These are phyloP conservation scores for Lizonia empirigonia DNA, from an alignment of 2,329 filamentous ascomycete species.

Conservation along the genomic window DNA sequence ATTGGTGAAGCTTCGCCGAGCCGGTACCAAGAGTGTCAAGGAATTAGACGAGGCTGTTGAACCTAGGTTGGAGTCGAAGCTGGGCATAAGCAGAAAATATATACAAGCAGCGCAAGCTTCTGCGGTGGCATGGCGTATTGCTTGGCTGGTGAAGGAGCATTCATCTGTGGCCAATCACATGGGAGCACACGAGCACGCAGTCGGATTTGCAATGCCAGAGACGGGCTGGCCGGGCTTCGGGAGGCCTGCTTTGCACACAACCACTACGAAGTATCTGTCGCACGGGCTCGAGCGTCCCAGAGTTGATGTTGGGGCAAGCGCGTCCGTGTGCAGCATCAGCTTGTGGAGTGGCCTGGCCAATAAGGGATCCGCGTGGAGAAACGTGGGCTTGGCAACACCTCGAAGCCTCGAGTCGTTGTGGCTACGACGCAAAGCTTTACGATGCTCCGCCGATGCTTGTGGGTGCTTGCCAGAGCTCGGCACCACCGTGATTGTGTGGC, in stretches of 20 bases:
- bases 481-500: conserved; percentile 7
- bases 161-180: conserved; percentile 4
- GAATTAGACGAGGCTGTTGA: conserved; percentile 17
- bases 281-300: conserved; percentile 6
- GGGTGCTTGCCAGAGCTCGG: conserved; percentile 6
- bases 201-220: conserved; percentile 5
- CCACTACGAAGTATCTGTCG: conserved; percentile 1
- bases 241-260: conserved; percentile 6
- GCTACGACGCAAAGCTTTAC: conserved; percentile 12
- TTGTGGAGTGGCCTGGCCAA: conserved; percentile 1
- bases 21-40: conserved; percentile 25
- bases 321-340: conserved; percentile 10
- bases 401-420: neutral
- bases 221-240: conserved; percentile 5
- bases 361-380: conserved; percentile 1
- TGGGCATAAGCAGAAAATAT: conserved; percentile 17
- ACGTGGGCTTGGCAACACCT: conserved; percentile 10
- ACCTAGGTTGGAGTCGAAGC: conserved; percentile 7
- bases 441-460: conserved; percentile 10
- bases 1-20: conserved; percentile 24
- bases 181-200: conserved; percentile 15
- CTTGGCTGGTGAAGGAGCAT: conserved; percentile 11
- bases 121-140: conserved; percentile 1
- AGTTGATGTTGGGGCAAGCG: conserved; percentile 7
- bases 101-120: conserved; percentile 10